Base-by-base conservation (phyloP, 2,329 filamentous ascomycete species). In the Alternaria viburni region DNA sequence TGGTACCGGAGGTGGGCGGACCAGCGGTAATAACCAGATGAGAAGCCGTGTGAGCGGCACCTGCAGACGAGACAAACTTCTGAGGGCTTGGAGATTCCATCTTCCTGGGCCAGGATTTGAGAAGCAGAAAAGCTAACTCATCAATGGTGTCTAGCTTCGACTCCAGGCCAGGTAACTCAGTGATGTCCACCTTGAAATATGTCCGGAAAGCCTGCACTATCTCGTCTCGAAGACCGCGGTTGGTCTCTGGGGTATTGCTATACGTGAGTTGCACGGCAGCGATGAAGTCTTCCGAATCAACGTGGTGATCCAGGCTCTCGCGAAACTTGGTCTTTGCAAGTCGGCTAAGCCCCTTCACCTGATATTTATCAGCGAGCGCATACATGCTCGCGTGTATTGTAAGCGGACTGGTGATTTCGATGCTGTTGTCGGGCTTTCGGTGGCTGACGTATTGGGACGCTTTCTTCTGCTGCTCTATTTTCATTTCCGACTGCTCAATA, bases 221-320 rank as follows among this genome's bases (percentile, higher is more conserved):
- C 6, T 69, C 64, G 49, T 79, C 73, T 13, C 77, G 68, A 59
- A 80, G 64, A 9, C 70, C 75, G n/a, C 72, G 74, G 57, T 79
- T 73, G 1, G 62, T 46, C 7, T 74, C 65, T 1, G 72, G 74
- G 8, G 76, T 78, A 0, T 65, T 62, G 21, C 61, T 69, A 36
- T 76, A 79, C 4, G 46, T 59, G 7, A 64, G 43, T 26, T 71
- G 64, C 6, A 77, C 74, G 0, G 76, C 72, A n/a, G 69, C 66
- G 8, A 74, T 64, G 13, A 80, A 69, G 41, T 76, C 74, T 9
- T 60, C 44, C 0, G 73, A 67, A 49, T 77, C 66, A 58, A 59
- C 68, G 44, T 67, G 65, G 41, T 62, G 28, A 28, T 51, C 19
- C 6, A 70, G 50, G n/a, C 59, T 59, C 3, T 25, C 23, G 7